phyloP scores from a whole-genome alignment of 306 rosid genomes.

The Cercis canadensis region DNA sequence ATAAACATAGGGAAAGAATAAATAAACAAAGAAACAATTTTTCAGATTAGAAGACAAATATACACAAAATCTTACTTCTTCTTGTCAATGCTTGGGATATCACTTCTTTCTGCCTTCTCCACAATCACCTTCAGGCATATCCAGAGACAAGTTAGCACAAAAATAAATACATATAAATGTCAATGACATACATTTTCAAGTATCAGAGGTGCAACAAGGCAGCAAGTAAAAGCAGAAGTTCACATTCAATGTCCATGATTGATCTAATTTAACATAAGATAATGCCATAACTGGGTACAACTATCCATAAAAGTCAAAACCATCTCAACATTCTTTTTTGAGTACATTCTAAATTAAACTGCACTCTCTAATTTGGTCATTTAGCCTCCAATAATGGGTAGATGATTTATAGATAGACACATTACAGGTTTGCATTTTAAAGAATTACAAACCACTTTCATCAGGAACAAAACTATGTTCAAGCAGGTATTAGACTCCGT shows the following conservation, averaged over 20 bases:
- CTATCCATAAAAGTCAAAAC: too few relatives aligned
- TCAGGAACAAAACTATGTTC: too few relatives aligned
- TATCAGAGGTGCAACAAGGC: constrained; percentile 6
- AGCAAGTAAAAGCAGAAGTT: constrained; percentile 27
- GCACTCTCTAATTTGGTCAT: too few relatives aligned
- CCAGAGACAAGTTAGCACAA: constrained; percentile 35
- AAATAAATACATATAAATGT: constrained; percentile 18
- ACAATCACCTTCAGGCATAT: constrained; percentile 79
- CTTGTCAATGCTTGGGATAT: constrained; percentile 90
- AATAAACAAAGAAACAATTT: constrained; percentile 17
- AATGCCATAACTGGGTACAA: too few relatives aligned
- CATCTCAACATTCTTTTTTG: too few relatives aligned
- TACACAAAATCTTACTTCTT: constrained; percentile 72
- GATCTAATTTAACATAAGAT: not conserved
- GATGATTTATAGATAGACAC: too few relatives aligned
- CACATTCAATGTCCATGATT: not conserved
- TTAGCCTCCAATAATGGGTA: too few relatives aligned
- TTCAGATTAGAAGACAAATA: constrained; percentile 17
- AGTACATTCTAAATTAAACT: too few relatives aligned
- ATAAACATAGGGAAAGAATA: constrained; percentile 1
- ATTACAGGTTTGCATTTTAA: too few relatives aligned
- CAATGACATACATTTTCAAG: constrained; percentile 13
- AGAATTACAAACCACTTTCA: too few relatives aligned
- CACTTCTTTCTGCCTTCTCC: constrained; percentile 97
- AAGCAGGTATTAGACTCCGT: too few relatives aligned